These are phyloP conservation scores for Pestalotiopsis sp. DNA, from an alignment of 2,329 filamentous ascomycete genomes.

Conservation along the genomic window DNA sequence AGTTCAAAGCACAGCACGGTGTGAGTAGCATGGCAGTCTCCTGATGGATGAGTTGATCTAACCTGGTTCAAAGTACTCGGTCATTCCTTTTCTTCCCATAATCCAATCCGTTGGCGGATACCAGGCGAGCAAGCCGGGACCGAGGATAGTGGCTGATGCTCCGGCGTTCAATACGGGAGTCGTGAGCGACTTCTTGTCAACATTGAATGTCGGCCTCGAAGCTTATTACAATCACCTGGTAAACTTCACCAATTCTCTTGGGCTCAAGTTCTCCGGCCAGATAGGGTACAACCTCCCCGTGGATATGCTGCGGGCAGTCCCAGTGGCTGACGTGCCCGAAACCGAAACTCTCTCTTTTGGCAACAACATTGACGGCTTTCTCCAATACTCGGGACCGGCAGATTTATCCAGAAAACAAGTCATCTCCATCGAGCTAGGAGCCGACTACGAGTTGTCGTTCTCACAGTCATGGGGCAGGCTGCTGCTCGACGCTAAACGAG, in stretches of 20 bases:
- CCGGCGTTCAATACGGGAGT: neutral
- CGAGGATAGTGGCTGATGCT: neutral
- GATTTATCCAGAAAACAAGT: neutral
- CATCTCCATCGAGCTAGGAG: constrained; percentile 1
- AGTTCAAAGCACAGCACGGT: neutral
- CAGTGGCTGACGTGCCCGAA: neutral
- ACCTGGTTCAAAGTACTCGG: neutral
- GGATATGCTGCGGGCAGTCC: neutral
- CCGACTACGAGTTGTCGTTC: neutral
- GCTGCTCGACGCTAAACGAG: neutral
- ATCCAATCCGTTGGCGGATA: neutral
- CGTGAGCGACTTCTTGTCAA: neutral
- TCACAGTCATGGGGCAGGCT: neutral
- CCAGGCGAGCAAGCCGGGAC: neutral
- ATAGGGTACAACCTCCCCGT: constrained; percentile 2
- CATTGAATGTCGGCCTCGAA: neutral
- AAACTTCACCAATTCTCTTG: neutral
- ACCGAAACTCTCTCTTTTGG: neutral
- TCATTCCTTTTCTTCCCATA: neutral
- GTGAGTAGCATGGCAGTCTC: neutral
- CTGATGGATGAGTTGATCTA: neutral
- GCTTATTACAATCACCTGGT: neutral
- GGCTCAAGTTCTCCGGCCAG: neutral
- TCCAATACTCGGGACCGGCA: neutral
- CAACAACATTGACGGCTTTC: constrained; percentile 4